phyloP scores from a whole-genome alignment of 345 rosid genomes.

The Lumnitzera racemosa region DNA sequence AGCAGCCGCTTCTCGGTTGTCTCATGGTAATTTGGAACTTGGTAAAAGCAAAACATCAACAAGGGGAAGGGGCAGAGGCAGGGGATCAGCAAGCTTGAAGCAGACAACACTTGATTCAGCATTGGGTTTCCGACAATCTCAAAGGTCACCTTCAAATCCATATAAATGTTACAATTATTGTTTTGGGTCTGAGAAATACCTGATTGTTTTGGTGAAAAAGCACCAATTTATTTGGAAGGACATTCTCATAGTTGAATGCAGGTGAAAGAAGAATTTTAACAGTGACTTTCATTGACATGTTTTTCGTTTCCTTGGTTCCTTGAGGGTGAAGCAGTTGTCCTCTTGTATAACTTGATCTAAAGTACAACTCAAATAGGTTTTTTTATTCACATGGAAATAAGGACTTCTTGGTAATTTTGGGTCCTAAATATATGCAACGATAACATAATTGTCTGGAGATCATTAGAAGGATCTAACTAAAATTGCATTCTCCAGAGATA shows the following conservation, averaged over 20 bases:
- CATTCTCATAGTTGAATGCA: background rate
- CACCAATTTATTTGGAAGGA: background rate
- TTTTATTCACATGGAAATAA: too few relatives aligned
- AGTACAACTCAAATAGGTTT: too few relatives aligned
- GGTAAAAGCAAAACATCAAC: constrained; percentile 60
- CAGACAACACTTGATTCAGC: constrained; percentile 82
- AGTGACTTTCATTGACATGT: too few relatives aligned
- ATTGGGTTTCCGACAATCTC: constrained; percentile 66
- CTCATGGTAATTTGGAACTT: constrained; percentile 25
- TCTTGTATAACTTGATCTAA: too few relatives aligned
- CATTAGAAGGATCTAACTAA: too few relatives aligned
- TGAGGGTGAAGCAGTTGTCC: too few relatives aligned
- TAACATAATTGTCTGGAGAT: too few relatives aligned
- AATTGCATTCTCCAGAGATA: too few relatives aligned
- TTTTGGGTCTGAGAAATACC: background rate
- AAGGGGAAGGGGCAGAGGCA: constrained; percentile 65
- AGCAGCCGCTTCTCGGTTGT: constrained; percentile 34
- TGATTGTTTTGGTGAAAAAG: background rate
- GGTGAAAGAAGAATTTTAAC: constrained; percentile 1
- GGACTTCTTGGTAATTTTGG: too few relatives aligned
- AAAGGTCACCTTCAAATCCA: constrained; percentile 39
- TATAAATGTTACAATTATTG: background rate
- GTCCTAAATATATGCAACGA: too few relatives aligned
- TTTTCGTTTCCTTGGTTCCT: too few relatives aligned
- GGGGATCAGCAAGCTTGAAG: constrained; percentile 60